Base-by-base conservation (phyloP, 2,329 filamentous ascomycete species). In the Colletotrichum echinochloae region DNA sequence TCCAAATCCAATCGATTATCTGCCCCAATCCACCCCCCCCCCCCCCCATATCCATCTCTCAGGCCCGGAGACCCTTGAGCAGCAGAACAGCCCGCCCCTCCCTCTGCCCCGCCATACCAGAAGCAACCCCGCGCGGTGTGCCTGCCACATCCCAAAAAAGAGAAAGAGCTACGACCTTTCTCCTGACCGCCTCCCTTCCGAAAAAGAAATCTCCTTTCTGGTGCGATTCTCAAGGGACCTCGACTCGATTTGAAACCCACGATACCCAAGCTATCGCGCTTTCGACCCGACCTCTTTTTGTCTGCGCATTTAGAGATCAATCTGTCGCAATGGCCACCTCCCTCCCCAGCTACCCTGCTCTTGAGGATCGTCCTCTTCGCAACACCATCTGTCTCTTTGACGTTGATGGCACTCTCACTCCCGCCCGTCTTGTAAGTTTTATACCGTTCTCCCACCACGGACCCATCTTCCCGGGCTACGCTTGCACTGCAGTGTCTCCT, bases 311-410 rank as follows among this genome's bases (percentile, higher is more conserved):
- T 30, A 48, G 48, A 57, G 60, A 65, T 44, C 41, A 55, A 49
- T 16, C 52, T 37, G 26, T 63, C 52, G 56, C 69, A 52, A 71
- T 71, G 56, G 70, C 55, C 33, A 61, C 66, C 57, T 71, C 77
- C 60, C 70, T 73, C 28, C 79, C 83, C 74, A 76, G 80, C 49
- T 93, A 91, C 83, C 92, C 94, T 66, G 89, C 94, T 73, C 89
- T 98, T 74, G 88, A 91, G 80, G 87, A 95, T 77, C 94, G 96
- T 75, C 93, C 94, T 52, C 84, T 98, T 82, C 94, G 95, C 85
- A 94, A 96, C 87, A 98, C 95, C 74, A 93, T 99, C 82, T 91
- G 90, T 78, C 91, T 99, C 74, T 99, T 99, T 83, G 96, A 99
- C 83, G 96, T 99, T 71, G 96, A 99, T 81, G 93, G 90, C 78